phyloP scores from a whole-genome alignment of 2,329 filamentous ascomycete genomes.

The Aspergillus sp. region DNA sequence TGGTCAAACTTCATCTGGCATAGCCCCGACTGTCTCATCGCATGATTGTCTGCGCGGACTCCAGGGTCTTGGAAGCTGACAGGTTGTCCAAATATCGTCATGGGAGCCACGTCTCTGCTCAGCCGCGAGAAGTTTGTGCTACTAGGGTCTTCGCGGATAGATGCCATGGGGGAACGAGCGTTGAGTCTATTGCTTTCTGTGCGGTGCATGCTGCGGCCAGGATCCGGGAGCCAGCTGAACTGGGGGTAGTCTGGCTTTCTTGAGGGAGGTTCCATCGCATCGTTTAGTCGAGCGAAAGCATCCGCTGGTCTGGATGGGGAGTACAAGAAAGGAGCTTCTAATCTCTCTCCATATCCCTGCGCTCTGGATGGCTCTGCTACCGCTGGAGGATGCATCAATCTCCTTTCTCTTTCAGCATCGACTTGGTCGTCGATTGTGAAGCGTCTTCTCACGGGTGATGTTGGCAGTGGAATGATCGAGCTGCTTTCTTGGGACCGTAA shows the following conservation, averaged over 20 bases:
- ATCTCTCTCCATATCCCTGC: background rate
- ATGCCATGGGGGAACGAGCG: background rate
- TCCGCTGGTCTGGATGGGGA: background rate
- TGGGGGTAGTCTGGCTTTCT: slow-evolving; percentile 3
- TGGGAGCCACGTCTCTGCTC: background rate
- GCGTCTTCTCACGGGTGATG: slow-evolving; percentile 13
- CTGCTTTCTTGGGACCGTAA: slow-evolving; percentile 8
- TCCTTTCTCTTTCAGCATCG: slow-evolving; percentile 26
- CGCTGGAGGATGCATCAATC: slow-evolving; percentile 2
- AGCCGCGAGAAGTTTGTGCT: background rate
- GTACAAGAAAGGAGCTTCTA: background rate
- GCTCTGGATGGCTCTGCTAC: background rate
- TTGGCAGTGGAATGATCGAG: background rate
- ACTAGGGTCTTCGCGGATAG: background rate
- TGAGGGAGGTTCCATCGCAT: slow-evolving; percentile 4
- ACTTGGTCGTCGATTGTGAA: slow-evolving; percentile 36
- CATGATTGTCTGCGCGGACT: background rate
- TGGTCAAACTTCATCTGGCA: background rate
- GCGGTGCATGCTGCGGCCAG: slow-evolving; percentile 18
- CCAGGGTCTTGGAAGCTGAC: background rate
- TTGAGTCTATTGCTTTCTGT: background rate
- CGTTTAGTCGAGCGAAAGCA: background rate
- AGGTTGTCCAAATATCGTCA: slow-evolving; percentile 11
- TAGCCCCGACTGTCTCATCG: background rate
- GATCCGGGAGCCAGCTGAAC: slow-evolving; percentile 25